Evolutionary conservation across 768 basidiomycete species (phyloP).

Genomic region (Boletus pseudopeckii): DNA sequence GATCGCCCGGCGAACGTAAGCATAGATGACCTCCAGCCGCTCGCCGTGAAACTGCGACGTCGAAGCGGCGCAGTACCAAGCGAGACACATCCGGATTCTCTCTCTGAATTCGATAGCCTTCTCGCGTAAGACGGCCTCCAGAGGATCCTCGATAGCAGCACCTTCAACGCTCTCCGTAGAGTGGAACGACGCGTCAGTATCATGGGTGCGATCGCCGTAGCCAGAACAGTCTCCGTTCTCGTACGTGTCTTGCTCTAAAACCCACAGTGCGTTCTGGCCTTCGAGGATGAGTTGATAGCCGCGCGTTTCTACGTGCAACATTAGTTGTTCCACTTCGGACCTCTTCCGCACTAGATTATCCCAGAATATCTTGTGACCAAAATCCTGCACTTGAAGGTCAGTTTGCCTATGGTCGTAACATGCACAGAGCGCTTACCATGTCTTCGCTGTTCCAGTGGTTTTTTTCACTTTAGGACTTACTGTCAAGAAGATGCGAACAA

Average conservation of each 20-base stretch:
- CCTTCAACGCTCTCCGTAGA: constrained; percentile 5
- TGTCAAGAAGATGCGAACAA: neutral
- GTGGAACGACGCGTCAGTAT: constrained; percentile 2
- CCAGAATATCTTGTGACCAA: constrained; percentile 39
- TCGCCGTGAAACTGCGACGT: constrained; percentile 33
- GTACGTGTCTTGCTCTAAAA: constrained; percentile 27
- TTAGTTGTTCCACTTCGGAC: constrained; percentile 29
- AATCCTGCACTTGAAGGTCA: constrained; percentile 29
- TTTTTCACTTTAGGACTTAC: neutral
- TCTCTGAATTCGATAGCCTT: constrained; percentile 32
- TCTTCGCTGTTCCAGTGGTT: constrained; percentile 15
- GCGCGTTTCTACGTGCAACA: constrained; percentile 32
- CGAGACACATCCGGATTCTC: constrained; percentile 32
- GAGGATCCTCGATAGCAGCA: constrained; percentile 26
- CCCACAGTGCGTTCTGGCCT: constrained; percentile 37
- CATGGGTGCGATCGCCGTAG: constrained; percentile 11
- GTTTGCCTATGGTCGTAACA: neutral
- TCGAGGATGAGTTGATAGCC: constrained; percentile 36
- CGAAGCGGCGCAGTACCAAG: constrained; percentile 32
- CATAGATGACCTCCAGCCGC: constrained; percentile 33
- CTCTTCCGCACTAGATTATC: constrained; percentile 32
- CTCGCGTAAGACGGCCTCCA: constrained; percentile 34
- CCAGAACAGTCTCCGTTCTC: constrained; percentile 21
- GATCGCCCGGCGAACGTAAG: constrained; percentile 37
- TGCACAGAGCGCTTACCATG: constrained; percentile 13